phyloP scores from a whole-genome alignment of 2,329 filamentous ascomycete genomes.

The Lasiodiplodia hormozganensis region DNA sequence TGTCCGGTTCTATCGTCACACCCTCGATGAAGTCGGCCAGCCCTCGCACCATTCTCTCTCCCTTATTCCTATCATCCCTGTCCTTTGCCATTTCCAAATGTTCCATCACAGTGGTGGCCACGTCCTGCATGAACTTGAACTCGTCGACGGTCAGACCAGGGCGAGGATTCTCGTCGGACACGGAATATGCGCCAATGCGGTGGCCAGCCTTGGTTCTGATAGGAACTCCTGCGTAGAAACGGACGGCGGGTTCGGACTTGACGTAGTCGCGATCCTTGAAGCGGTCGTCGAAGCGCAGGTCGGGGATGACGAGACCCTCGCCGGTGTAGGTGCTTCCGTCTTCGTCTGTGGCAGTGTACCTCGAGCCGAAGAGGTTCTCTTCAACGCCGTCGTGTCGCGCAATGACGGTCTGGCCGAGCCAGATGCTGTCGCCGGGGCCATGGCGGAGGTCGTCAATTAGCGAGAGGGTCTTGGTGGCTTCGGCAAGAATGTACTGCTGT shows the following conservation, averaged over 20 bases:
- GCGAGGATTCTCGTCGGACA: constrained; percentile 65
- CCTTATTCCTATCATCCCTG: constrained; percentile 34
- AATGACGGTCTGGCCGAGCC: constrained; percentile 42
- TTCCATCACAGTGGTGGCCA: constrained; percentile 52
- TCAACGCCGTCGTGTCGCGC: constrained; percentile 38
- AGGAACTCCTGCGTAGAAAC: constrained; percentile 67
- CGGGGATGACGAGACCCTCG: constrained; percentile 38
- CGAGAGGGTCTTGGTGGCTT: constrained; percentile 43
- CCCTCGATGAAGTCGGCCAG: constrained; percentile 39
- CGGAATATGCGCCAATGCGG: constrained; percentile 66
- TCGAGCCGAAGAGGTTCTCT: constrained; percentile 17
- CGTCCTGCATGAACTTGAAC: constrained; percentile 62
- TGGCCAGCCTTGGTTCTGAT: constrained; percentile 64
- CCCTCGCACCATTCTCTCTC: constrained; percentile 42
- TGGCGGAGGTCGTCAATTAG: constrained; percentile 33
- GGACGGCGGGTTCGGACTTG: constrained; percentile 31
- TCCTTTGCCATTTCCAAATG: constrained; percentile 35
- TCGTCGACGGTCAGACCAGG: constrained; percentile 58
- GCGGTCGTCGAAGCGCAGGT: constrained; percentile 45
- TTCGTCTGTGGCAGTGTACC: constrained; percentile 22
- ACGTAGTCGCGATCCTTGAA: constrained; percentile 47
- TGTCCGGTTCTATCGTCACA: constrained; percentile 32
- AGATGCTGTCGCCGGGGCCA: constrained; percentile 33
- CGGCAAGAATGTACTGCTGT: constrained; percentile 47
- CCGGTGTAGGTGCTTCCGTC: constrained; percentile 20